Evolutionary conservation across 2,329 filamentous ascomycete species (phyloP).

Genomic region (Fusarium piperis): DNA sequence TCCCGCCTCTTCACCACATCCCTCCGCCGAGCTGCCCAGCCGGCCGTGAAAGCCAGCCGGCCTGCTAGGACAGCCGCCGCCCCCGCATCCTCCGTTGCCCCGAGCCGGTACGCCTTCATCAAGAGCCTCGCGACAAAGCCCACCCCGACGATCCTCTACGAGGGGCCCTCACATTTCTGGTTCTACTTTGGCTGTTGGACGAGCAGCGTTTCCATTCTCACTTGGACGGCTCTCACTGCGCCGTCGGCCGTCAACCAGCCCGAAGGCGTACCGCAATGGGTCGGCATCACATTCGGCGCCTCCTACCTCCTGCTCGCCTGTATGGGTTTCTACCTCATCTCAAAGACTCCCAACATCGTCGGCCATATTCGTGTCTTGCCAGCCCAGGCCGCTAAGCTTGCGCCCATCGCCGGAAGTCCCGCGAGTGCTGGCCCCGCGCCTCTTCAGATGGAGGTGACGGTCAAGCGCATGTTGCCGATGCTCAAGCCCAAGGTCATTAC

Average conservation of each 20-base stretch:
- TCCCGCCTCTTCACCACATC: constrained; percentile 46
- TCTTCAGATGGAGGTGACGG: constrained; percentile 63
- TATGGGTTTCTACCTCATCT: constrained; percentile 68
- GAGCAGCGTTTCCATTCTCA: constrained; percentile 56
- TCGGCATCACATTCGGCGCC: constrained; percentile 65
- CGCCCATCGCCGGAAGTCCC: constrained; percentile 24
- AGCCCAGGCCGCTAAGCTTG: constrained; percentile 31
- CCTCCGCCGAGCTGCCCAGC: constrained; percentile 31
- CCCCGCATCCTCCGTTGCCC: constrained; percentile 30
- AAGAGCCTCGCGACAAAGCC: constrained; percentile 65
- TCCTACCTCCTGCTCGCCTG: constrained; percentile 68
- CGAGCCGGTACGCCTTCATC: constrained; percentile 57
- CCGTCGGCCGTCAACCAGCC: constrained; percentile 51
- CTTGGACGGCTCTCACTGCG: constrained; percentile 50
- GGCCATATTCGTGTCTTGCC: constrained; percentile 66
- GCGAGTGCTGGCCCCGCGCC: constrained; percentile 21
- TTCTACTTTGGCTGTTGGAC: constrained; percentile 70
- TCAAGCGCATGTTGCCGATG: constrained; percentile 61
- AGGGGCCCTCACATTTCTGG: constrained; percentile 70
- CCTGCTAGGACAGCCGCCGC: constrained; percentile 14
- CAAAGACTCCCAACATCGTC: constrained; percentile 67
- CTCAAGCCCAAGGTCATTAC: constrained; percentile 55
- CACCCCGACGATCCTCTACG: constrained; percentile 70
- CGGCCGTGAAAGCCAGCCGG: constrained; percentile 26
- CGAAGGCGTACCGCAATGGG: constrained; percentile 63